These are phyloP conservation scores for Cynara cardunculus DNA, from an alignment of 129 eudicot genomes.

Conservation along the genomic window DNA sequence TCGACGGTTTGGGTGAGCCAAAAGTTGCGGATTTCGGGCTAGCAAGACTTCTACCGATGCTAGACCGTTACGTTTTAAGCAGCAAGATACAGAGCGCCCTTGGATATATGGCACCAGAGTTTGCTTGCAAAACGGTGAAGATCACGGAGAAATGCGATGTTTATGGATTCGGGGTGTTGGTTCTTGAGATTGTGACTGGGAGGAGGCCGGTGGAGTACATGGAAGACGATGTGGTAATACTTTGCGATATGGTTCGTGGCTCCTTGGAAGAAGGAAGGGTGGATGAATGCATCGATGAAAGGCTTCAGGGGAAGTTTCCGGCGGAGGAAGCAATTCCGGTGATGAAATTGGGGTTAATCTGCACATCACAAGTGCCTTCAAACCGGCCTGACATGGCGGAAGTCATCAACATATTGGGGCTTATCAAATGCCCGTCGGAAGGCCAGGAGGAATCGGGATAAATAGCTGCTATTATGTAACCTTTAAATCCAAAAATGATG, in stretches of 20 bases:
- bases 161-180: conserved; percentile 90
- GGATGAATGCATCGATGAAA: conserved; percentile 81
- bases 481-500: conserved; percentile 4
- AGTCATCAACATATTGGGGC: conserved; percentile 85
- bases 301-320: conserved; percentile 73
- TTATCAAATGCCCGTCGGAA: conserved; percentile 79
- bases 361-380: conserved; percentile 98
- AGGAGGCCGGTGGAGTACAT: conserved; percentile 92
- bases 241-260: conserved; percentile 93
- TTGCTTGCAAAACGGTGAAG: conserved; percentile 84
- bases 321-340: conserved; percentile 84
- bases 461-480: not conserved
- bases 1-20: conserved; percentile 69
- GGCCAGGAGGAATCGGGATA: conserved; percentile 55
- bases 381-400: conserved; percentile 93
- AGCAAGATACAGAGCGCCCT: conserved; percentile 95
- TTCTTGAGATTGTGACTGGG: conserved; percentile 76
- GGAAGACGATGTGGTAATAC: conserved; percentile 97
- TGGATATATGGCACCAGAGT: conserved; percentile 98
- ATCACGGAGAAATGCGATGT: conserved; percentile 90
- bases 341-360: conserved; percentile 79
- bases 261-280: conserved; percentile 78
- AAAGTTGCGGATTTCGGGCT: conserved; percentile 85
- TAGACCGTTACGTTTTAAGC: conserved; percentile 79
- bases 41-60: conserved; percentile 81